Conservation (phyloP, 306 rosid species). For the Cucurbita ficifolia region DNA sequence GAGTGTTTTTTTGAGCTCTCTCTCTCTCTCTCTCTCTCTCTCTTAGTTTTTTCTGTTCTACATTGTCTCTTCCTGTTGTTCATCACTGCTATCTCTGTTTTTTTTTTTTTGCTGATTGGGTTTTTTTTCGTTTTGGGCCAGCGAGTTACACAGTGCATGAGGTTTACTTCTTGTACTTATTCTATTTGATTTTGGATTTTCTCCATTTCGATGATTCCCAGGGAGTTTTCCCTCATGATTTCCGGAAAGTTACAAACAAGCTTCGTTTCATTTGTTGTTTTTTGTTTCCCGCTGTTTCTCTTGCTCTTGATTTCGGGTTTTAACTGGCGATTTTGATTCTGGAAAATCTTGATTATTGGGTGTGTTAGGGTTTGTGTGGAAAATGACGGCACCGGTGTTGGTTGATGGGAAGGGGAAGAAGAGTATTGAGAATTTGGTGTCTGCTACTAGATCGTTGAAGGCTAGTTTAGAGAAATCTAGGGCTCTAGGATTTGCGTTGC, state of each 20-base stretch:
- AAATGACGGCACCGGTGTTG: constrained; percentile 52
- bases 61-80: neutral
- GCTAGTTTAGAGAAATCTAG: constrained; percentile 70
- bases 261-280: constrained; percentile 7
- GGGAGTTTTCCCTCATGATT: constrained; percentile 7
- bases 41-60: neutral
- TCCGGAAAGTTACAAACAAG: neutral
- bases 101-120: neutral
- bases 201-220: constrained; percentile 38
- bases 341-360: constrained; percentile 1
- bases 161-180: neutral
- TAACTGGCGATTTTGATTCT: neutral
- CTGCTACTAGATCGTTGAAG: constrained; percentile 65
- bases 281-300: neutral
- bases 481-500: constrained; percentile 48
- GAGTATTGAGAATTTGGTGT: constrained; percentile 38
- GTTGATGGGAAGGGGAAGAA: constrained; percentile 10
- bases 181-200: constrained; percentile 13
- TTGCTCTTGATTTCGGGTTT: neutral
- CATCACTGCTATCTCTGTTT: neutral
- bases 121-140: constrained; percentile 7
- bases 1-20: neutral
- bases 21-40: neutral
- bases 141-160: neutral
- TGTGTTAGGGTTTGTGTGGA: constrained; percentile 9